Base-by-base conservation (phyloP, 164 flowering plant species). In the Stephania cephalantha region DNA sequence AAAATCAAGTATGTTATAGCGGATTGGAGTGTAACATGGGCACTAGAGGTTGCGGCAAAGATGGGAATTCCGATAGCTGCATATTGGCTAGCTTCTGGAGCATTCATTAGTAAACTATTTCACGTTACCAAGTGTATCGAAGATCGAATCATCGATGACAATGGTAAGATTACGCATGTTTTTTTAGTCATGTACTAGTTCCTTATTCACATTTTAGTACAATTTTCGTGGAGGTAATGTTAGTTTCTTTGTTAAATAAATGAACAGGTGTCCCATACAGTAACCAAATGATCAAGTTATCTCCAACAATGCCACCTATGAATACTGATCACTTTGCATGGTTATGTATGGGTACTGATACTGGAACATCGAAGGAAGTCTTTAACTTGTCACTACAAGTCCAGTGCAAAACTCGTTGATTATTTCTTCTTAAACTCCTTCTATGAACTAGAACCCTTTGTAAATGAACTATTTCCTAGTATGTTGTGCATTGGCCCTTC, bases 361-460 rank as follows among this genome's bases (percentile, higher is more conserved):
- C 0, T 7, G 11, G 13, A 15, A 15, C 30, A 10, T 80, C 78
- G 74, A 76, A 79, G 71, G 7, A 30, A 6, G 29, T 78, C 5
- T 83, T 82, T 46, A 15, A 68, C 0, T 2, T 20, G 3, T 17
- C 71, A 46, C 1, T 72, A 1, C 66, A 17, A 20, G 76, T 25
- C 69, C 69, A 25, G 58, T 44, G 15, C 68, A 17, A 71, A 77
- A 53, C 18, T 31, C 1, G 80, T 72, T 10, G 77, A 84, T 7
- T 77, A 69, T 78, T 11, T 80, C 7, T 55, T 86, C 17, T 84
- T 86, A 85, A 86, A 86, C 81, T 79, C 88, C 25, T 73, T 68
- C 46, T 42, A 66, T 15, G 86, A 83, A 22, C 79, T 86, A 5
- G 86, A 86, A 71, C 76, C 78, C 1, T 74, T 75, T 0, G 75